Evolutionary conservation across 148 eudicot species (phyloP).

Genomic region (Rhododendron simsii): DNA sequence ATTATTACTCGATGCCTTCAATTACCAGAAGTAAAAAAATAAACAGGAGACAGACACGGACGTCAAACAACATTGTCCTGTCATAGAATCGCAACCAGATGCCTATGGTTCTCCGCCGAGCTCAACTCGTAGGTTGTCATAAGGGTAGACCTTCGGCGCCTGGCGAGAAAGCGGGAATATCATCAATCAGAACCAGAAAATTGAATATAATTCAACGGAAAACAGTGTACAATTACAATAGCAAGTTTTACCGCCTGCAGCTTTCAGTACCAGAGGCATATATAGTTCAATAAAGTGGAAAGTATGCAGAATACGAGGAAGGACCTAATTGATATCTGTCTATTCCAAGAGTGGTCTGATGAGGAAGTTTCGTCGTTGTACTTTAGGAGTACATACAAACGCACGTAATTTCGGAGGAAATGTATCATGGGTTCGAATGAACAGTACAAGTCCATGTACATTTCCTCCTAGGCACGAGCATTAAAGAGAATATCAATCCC

Average conservation of each 20-base stretch:
- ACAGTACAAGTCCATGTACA: background rate
- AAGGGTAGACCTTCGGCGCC: slow-evolving; percentile 79
- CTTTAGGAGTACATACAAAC: background rate
- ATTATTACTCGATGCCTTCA: slow-evolving; percentile 1
- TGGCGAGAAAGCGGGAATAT: slow-evolving; percentile 24
- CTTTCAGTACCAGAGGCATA: background rate
- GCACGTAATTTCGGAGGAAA: background rate
- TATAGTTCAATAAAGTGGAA: background rate
- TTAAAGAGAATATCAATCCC: background rate
- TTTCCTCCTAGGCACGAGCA: background rate
- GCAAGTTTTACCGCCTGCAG: background rate
- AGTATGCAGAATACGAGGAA: background rate
- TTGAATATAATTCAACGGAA: background rate
- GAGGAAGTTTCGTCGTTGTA: background rate
- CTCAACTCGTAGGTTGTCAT: slow-evolving; percentile 78
- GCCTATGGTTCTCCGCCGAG: slow-evolving; percentile 73
- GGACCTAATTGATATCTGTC: background rate
- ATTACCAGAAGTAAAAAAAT: background rate
- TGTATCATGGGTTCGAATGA: background rate
- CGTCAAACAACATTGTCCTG: background rate
- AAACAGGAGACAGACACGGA: background rate
- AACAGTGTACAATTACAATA: background rate
- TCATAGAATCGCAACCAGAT: background rate
- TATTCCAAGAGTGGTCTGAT: background rate
- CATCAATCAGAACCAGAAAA: background rate